Percentiles rank a stretch among this genome's conserved stretches.
These are phyloP conservation scores for Pascua sp. DNA, from an alignment of 1,284 basidiomycete species.

Conservation along the genomic window DNA sequence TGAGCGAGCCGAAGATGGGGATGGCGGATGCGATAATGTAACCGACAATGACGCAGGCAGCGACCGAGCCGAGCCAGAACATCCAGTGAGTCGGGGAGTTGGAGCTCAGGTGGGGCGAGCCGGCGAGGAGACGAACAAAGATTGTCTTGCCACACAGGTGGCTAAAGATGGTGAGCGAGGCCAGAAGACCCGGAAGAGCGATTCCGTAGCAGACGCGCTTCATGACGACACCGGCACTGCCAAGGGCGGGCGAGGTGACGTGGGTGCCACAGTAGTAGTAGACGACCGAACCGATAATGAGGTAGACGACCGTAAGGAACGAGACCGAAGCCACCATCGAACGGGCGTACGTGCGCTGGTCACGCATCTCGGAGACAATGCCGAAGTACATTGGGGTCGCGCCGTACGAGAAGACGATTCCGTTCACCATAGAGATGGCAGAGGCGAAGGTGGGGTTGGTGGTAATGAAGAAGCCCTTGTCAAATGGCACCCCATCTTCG, in stretches of 20 bases:
- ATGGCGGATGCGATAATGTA: slow-evolving; percentile 24
- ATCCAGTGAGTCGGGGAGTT: slow-evolving; percentile 60
- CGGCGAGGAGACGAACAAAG: slow-evolving; percentile 61
- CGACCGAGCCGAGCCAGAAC: slow-evolving; percentile 56
- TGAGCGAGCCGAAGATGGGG: slow-evolving; percentile 28
- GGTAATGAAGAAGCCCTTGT: slow-evolving; percentile 32
- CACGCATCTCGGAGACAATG: slow-evolving; percentile 44
- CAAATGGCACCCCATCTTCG: slow-evolving; percentile 25
- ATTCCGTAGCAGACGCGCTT: slow-evolving; percentile 45
- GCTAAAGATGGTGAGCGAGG: slow-evolving; percentile 34
- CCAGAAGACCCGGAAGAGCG: slow-evolving; percentile 41
- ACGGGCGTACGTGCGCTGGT: slow-evolving; percentile 33
- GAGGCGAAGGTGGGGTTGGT: slow-evolving; percentile 29
- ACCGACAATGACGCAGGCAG: slow-evolving; percentile 12
- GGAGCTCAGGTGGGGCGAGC: slow-evolving; percentile 58
- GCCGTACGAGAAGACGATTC: slow-evolving; percentile 37
- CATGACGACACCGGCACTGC: slow-evolving; percentile 43
- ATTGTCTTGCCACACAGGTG: slow-evolving; percentile 57
- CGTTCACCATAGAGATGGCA: slow-evolving; percentile 37
- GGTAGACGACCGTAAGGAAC: slow-evolving; percentile 34
- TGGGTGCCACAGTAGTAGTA: slow-evolving; percentile 19
- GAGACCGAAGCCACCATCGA: slow-evolving; percentile 29
- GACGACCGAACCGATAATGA: slow-evolving; percentile 22
- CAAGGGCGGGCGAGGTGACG: slow-evolving; percentile 40
- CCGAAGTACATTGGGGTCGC: slow-evolving; percentile 38